Evolutionary conservation across 2,329 filamentous ascomycete genomes (phyloP), one percentile per base, ranked within the genome.

Genomic region (Penicillium brevicompactum): DNA sequence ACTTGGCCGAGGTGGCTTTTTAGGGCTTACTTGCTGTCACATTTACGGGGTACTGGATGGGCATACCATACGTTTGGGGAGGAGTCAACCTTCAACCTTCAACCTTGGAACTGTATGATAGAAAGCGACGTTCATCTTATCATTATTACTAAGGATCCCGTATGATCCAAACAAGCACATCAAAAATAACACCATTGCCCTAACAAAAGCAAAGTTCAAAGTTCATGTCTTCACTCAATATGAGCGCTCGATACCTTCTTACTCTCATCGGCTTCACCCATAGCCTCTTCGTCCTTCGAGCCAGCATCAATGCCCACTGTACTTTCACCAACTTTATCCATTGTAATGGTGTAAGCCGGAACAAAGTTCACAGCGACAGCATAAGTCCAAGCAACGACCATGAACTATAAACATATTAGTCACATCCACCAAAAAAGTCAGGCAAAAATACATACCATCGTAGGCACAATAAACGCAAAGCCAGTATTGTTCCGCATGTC

Each of bases 381-480:
- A 58, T 87, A 87, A 1, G 79, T 74, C 77, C 76, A 80, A 0
- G 84, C 82, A 2, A 75, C 77, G 6, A 84, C 70, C 67, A 87
- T 84, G 63, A 87, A 87, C 48, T 70, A 56, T 2, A 30, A 46
- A 27, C 18, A 2, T 1, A 43, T 55, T 27, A 55, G 51, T 55
- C 47, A 48, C 46, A 50, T 18, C 80, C 9, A 42, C 18, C 22
- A 70, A 37, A 62, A 67, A 30, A 77, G 51, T 1, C 71, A 56
- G 58, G 76, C 78, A 2, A 64, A 61, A 68, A 71, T 6, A 77
- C 3, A 76, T 75, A 31, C 75, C 73, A 59, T 81, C 46, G 67
- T 82, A 74, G 88, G 88, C 1, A 91, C 86, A 9, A 85, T 76
- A 84, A 91, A 88, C 5, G 85, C 83, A 38, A 83, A 74, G 0